Conservation (phyloP, 1,139 yeast species). For the Meyerozyma smithsonii region DNA sequence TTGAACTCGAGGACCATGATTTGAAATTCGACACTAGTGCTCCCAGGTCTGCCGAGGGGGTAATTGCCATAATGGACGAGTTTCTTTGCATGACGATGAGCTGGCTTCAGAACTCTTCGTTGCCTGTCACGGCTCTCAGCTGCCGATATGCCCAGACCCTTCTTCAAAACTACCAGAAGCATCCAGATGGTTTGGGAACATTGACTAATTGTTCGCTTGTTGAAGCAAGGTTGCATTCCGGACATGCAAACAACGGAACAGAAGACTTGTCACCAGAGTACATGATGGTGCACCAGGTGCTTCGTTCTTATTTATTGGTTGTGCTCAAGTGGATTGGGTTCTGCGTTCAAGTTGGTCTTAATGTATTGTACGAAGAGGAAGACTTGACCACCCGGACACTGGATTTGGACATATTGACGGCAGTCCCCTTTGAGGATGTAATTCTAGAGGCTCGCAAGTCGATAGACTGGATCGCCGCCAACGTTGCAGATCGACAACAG, state of each 20-base stretch:
- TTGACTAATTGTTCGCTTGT: conserved; percentile 4
- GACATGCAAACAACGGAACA: conserved; percentile 9
- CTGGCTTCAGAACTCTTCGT: conserved; percentile 61
- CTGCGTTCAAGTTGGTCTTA: conserved; percentile 44
- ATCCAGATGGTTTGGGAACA: background rate
- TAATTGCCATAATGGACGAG: conserved; percentile 44
- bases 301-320: conserved; percentile 46
- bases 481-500: background rate
- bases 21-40: conserved; percentile 29
- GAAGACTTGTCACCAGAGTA: conserved; percentile 13
- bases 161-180: conserved; percentile 32
- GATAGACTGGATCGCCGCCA: conserved; percentile 9
- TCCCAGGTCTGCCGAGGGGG: conserved; percentile 30
- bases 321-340: conserved; percentile 50
- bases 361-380: conserved; percentile 72
- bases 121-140: conserved; percentile 60
- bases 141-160: conserved; percentile 59
- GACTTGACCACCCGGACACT: conserved; percentile 63
- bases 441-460: conserved; percentile 15
- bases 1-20: conserved; percentile 39
- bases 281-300: conserved; percentile 41
- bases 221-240: conserved; percentile 8
- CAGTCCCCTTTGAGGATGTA: conserved; percentile 20
- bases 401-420: conserved; percentile 39
- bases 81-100: conserved; percentile 42